phyloP scores from a whole-genome alignment of 2,329 filamentous ascomycete genomes.

The Pestalotiopsis sp. region DNA sequence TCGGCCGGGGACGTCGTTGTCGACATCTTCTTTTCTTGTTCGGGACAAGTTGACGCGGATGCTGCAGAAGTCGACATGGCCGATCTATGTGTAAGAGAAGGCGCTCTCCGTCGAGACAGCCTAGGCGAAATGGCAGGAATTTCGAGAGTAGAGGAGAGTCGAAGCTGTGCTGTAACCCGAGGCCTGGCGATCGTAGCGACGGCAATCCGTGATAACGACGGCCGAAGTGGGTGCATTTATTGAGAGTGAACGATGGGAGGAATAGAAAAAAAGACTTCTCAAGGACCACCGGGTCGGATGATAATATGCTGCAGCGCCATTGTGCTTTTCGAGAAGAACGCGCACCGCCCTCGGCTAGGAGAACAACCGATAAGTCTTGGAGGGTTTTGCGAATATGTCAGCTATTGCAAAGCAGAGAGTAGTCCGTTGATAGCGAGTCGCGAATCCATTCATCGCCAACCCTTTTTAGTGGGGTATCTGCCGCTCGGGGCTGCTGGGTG shows the following conservation, averaged over 20 bases:
- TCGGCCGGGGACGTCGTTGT: not conserved
- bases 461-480: not conserved
- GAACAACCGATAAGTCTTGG: not conserved
- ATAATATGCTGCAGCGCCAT: not conserved
- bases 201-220: not conserved
- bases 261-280: not conserved
- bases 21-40: not conserved
- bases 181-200: not conserved
- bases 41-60: not conserved
- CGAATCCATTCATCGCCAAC: not conserved
- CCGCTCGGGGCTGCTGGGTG: not conserved
- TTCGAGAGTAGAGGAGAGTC: not conserved
- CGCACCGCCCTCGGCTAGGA: not conserved
- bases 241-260: not conserved
- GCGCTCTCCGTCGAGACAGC: not conserved
- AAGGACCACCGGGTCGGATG: not conserved
- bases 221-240: not conserved
- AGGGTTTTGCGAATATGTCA: slow-evolving; percentile 15
- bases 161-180: not conserved
- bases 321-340: not conserved
- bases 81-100: not conserved
- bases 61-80: slow-evolving; percentile 13
- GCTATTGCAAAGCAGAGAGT: slow-evolving; percentile 19
- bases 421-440: slow-evolving; percentile 1
- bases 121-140: not conserved